Evolutionary conservation across 176 grass and related monocot genomes (phyloP).

Genomic region (Zea luxurians): DNA sequence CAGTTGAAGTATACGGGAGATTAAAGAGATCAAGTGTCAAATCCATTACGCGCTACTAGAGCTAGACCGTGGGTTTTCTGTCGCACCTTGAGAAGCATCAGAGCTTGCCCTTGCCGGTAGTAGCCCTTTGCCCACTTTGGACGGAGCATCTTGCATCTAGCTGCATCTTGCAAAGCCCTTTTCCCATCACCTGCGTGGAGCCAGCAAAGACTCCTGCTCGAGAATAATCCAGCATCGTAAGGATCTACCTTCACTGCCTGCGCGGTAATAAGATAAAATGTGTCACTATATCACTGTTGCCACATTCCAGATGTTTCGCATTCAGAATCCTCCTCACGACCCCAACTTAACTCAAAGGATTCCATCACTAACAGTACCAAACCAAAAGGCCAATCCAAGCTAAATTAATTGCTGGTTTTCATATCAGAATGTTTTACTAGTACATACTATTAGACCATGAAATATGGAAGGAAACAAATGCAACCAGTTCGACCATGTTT

Average conservation of each 20-base stretch:
- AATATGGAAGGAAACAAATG: neutral
- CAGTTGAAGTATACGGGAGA: neutral
- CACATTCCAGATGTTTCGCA: neutral
- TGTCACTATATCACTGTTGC: constrained; percentile 2
- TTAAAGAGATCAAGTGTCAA: neutral
- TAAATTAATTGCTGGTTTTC: neutral
- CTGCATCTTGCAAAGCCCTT: constrained; percentile 33
- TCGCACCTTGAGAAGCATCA: constrained; percentile 15
- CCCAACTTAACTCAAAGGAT: neutral
- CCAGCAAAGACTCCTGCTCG: constrained; percentile 57
- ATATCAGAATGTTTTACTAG: neutral
- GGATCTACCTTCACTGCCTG: constrained; percentile 38
- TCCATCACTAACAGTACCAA: neutral
- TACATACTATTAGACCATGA: neutral
- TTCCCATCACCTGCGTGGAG: constrained; percentile 36
- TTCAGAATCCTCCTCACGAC: neutral
- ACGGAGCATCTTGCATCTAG: neutral
- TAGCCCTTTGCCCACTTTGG: constrained; percentile 35
- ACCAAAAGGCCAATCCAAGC: neutral
- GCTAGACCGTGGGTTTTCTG: neutral
- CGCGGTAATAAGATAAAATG: neutral
- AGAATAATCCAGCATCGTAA: constrained; percentile 28
- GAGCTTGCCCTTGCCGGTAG: constrained; percentile 31
- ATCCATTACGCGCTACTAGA: neutral
- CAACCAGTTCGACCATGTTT: neutral